Conservation (phyloP, 768 basidiomycete genomes). For the Boletus huronensis region DNA sequence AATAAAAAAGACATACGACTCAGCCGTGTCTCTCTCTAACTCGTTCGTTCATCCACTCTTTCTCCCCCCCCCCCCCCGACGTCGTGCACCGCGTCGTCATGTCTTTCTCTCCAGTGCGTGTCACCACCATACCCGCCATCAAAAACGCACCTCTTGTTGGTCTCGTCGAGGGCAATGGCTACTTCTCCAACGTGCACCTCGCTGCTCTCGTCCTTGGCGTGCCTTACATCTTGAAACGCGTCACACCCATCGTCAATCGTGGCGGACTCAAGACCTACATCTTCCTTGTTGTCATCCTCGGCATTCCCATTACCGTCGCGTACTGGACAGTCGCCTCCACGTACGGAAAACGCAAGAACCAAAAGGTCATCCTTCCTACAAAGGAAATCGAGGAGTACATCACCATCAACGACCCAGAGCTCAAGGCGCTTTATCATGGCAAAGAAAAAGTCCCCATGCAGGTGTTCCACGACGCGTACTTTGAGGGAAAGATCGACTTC, state of each 20-base stretch:
- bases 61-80: conserved; percentile 3
- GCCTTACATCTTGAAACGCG: conserved; percentile 80
- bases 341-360: conserved; percentile 77
- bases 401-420: conserved; percentile 78
- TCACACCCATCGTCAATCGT: conserved; percentile 77
- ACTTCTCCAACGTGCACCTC: conserved; percentile 80
- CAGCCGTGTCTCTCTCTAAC: no score
- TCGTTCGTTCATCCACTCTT: no score
- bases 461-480: conserved; percentile 95
- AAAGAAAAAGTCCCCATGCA: conserved; percentile 97
- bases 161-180: conserved; percentile 81
- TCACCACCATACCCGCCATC: conserved; percentile 71
- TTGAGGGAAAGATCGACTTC: conserved; percentile 93
- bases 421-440: conserved; percentile 75
- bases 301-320: conserved; percentile 69
- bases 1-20: no score
- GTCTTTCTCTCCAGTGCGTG: conserved; percentile 48
- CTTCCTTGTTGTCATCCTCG: conserved; percentile 71
- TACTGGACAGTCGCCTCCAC: conserved; percentile 91
- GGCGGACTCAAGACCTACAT: conserved; percentile 85
- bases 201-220: conserved; percentile 72
- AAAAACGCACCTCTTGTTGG: conserved; percentile 82
- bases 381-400: conserved; percentile 89
- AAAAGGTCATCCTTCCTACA: conserved; percentile 80
- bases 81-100: conserved; percentile 27